Base-by-base conservation (phyloP, 148 eudicot species). In the Cornus controversa region DNA sequence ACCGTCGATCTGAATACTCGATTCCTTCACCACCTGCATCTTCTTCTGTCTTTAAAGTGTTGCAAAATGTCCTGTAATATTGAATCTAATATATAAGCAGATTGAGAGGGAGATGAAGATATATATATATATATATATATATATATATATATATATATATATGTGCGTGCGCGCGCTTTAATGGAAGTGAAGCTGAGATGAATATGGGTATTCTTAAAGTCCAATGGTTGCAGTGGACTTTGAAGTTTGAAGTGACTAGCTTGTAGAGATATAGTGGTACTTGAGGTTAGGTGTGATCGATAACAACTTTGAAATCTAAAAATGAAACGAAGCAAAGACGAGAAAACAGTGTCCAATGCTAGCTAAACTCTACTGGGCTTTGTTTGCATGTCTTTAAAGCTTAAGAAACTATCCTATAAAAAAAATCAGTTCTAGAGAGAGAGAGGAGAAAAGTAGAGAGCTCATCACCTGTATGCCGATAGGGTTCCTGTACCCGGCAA, bases 21-120 rank as follows among this genome's bases (percentile, higher is more conserved):
- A 42, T 29, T 60, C 79, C 65, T 77, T 74, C 31, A 23, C 80
- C 26, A 80, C 67, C 76, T 81, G 75, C 84, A 84, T 84, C n/a
- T 58, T 54, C 18, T 15, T 25, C 26, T 11, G 13, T 22, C 66
- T 23, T 5, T 25, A 1, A 13, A 25, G 3, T 45, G 5, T 50
- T 26, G 36, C 23, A 40, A 40, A 9, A 71, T 45, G 0, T 14
- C 16, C 20, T 25, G n/a, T n/a, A n/a, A n/a, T n/a, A n/a, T n/a
- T n/a, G n/a, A n/a, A n/a, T n/a, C n/a, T n/a, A n/a, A n/a, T 31
- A 31, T 31, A 31, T 5, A 31, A 31, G n/a, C n/a, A 31, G 34
- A 5, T 1, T 31, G 4, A 31, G 34, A 31, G 34, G 2, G 34
- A 31, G 2, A 31, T 31, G 34, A 31, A 2, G 34, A 18, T 7